Base-by-base conservation (phyloP, 2,329 filamentous ascomycete species). In the Cladosporium sp. region DNA sequence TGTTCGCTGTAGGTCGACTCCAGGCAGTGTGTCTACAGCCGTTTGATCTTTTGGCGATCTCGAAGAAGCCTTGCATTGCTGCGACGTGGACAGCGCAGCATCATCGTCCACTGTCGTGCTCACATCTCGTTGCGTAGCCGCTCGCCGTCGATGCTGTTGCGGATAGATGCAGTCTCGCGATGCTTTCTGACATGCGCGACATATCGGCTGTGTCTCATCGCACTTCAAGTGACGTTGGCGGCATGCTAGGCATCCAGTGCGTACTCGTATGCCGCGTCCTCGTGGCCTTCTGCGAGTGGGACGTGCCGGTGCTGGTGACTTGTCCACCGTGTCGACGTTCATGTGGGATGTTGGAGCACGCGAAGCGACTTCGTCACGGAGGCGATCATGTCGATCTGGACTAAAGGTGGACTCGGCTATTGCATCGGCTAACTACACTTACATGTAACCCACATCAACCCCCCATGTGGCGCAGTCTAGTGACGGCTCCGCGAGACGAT, bases 191-290 rank as follows among this genome's bases (percentile, higher is more conserved):
- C 79, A 82, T 70, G 76, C 77, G 35, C 74, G 72, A 69, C 80
- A 81, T 28, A 72, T 72, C 23, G 78, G 80, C 65, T 75, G 76
- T 50, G 71, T 72, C 72, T 83, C 80, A 66, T 81, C 80, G 69
- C 81, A 83, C 72, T 83, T 83, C 69, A 82, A 79, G 66, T 81
- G 77, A 65, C 81, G 75, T 66, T 77, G 77, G 58, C 80, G 79
- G 69, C 81, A 83, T 16, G 33, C 23, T 72, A 65, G 73, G 72
- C 68, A 67, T 65, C 80, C 80, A 61, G 80, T 82, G 44, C 77
- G 80, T 46, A 79, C 80, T 40, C 81, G 76, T 65, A 82, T 70
- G 12, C 80, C 80, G 65, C 76, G 75, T 46, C 80, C 79, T 59
- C 80, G 76, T 59, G 79, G 78, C 67, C 80, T 81, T 56, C 79